Base-by-base conservation (phyloP, 306 rosid species). In the Begonia fuchsioides region DNA sequence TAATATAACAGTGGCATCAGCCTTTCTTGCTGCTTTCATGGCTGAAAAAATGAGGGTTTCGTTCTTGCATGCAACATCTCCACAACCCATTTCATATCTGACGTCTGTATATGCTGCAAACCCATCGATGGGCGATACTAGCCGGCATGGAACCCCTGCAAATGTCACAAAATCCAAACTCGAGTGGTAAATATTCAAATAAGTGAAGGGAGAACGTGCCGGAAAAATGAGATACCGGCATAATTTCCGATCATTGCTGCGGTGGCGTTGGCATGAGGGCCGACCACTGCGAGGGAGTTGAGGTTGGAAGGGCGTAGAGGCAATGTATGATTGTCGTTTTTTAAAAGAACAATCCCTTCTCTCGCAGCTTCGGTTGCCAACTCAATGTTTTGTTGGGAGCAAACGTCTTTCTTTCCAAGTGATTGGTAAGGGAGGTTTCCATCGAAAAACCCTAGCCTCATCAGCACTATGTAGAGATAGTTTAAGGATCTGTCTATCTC, bases 391-490 rank as follows among this genome's bases (percentile, higher is more conserved):
- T 70, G 71, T 13, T 58, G 16, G 7, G 77, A 60, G 53, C 96
- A 86, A 13, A 81, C 81, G 72, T 86, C 80, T 1, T 71, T 52
- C 8, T 73, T 74, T 0, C 93, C 95, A 56, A 86, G 83, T 8
- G 72, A 71, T 56, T 79, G 72, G 45, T 71, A 81, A 38, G 70
- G 75, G 0, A 83, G 86, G 44, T 70, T 56, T 38, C 79, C 87
- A 52, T 81, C 88, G 43, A 86, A 86, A 55, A 78, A 81, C 17
- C 93, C 88, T 5, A 86, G 68, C 62, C 93, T 78, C 88, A 81
- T 73, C 3, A 81, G 66, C 52, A 81, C 93, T 43, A 86, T 58
- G 63, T 86, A 86, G 59, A 78, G 68, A 69, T 78, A 81, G 52
- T 76, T 68, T 66, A 86, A 69, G 41, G 95, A 80, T 43, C 76